Percentiles rank a stretch among this genome's conserved stretches.
phyloP scores from a whole-genome alignment of 176 grass and related monocot genomes.

The Avena atlantica region DNA sequence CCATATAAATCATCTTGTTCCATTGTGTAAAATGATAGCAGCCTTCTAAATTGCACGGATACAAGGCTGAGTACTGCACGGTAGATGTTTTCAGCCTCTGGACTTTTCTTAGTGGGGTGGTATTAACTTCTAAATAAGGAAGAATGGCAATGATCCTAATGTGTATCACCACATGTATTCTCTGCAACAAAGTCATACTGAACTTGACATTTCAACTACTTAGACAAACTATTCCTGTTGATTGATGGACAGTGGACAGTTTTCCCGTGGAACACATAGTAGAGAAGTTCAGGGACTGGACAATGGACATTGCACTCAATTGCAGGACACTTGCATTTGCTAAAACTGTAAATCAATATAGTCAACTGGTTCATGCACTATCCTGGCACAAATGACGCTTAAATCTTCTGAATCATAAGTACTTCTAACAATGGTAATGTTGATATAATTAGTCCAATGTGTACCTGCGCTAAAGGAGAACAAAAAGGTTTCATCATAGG shows the following conservation, averaged over 20 bases:
- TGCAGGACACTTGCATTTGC: neutral
- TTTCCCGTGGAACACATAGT: neutral
- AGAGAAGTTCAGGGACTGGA: neutral
- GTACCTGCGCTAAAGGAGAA: neutral
- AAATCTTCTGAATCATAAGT: neutral
- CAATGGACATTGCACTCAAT: neutral
- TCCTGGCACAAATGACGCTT: constrained; percentile 26
- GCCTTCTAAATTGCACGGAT: neutral
- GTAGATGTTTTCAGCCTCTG: neutral
- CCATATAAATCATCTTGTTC: neutral
- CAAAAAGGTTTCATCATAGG: neutral
- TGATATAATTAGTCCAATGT: constrained; percentile 24
- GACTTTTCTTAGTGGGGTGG: neutral
- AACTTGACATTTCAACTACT: neutral
- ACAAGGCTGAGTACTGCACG: neutral
- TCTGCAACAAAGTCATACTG: neutral
- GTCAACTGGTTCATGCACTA: constrained; percentile 20
- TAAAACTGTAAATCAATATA: neutral
- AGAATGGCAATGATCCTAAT: constrained; percentile 5
- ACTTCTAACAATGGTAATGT: constrained; percentile 8
- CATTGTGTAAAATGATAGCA: neutral
- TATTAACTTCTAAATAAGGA: constrained; percentile 11
- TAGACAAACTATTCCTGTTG: neutral
- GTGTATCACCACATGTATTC: neutral
- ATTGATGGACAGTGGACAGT: neutral